Conservation (phyloP, 2,329 filamentous ascomycete species). For the Fusarium oxysporum region DNA sequence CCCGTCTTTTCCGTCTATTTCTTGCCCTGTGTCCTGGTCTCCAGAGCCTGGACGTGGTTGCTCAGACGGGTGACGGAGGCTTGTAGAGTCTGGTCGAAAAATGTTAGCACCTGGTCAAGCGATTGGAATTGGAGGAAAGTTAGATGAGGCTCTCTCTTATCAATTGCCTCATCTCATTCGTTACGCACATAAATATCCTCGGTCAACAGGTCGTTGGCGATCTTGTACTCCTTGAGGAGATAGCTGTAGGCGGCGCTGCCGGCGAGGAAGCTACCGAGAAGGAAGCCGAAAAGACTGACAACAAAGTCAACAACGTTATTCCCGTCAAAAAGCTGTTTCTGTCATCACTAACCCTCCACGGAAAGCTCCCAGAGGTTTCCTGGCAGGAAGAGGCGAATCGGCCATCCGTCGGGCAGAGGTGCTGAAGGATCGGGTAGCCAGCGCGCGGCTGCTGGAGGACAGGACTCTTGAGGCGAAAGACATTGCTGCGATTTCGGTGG, state of each 20-base stretch:
- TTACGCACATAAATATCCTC: slow-evolving; percentile 94
- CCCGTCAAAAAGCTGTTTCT: neutral
- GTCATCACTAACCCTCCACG: slow-evolving; percentile 66
- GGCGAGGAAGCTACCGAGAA: slow-evolving; percentile 83
- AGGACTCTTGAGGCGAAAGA: slow-evolving; percentile 57
- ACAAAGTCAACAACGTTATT: slow-evolving; percentile 17
- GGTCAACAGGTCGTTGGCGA: slow-evolving; percentile 90
- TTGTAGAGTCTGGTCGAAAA: slow-evolving; percentile 77
- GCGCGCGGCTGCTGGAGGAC: slow-evolving; percentile 54
- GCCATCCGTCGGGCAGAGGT: slow-evolving; percentile 61
- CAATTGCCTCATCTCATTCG: slow-evolving; percentile 14
- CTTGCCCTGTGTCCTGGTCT: slow-evolving; percentile 82
- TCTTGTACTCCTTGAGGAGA: slow-evolving; percentile 90
- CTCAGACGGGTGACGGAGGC: slow-evolving; percentile 87
- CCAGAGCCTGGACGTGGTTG: slow-evolving; percentile 82
- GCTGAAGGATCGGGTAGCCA: slow-evolving; percentile 59
- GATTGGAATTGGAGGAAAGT: neutral
- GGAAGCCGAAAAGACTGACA: slow-evolving; percentile 86
- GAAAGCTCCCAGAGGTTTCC: slow-evolving; percentile 70
- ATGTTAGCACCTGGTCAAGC: slow-evolving; percentile 3
- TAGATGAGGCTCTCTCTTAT: neutral
- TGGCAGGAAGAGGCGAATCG: slow-evolving; percentile 63
- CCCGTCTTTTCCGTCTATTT: slow-evolving; percentile 66
- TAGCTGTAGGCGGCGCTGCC: slow-evolving; percentile 91
- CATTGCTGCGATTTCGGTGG: slow-evolving; percentile 52